These are phyloP conservation scores for Mucor irregularis DNA, from an alignment of 371 early-diverging fungal genomes.

Conservation along the genomic window DNA sequence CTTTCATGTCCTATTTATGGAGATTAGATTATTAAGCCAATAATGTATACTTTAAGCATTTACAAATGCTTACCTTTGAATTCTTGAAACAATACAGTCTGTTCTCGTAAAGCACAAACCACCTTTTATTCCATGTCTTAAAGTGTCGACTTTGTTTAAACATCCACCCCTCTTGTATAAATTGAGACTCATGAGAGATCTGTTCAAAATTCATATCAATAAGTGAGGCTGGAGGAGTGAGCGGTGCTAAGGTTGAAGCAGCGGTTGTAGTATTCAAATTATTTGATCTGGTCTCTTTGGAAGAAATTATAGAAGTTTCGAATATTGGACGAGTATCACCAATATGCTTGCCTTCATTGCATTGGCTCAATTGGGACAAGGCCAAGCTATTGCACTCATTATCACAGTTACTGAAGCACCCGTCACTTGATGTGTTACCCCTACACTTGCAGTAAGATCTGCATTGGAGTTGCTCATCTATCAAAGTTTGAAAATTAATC, in stretches of 20 bases:
- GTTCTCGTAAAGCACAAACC: conserved; percentile 64
- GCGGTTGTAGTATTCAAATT: not conserved
- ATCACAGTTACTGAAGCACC: not conserved
- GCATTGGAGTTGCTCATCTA: too few species aligned
- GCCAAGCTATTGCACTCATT: not conserved
- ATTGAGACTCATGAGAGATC: too few species aligned
- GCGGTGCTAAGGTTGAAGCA: too few species aligned
- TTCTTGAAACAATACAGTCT: conserved; percentile 63
- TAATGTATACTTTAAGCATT: not conserved
- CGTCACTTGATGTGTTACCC: too few species aligned
- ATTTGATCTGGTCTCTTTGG: too few species aligned
- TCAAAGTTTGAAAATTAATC: not conserved
- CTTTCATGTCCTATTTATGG: conserved; percentile 46
- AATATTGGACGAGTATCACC: too few species aligned
- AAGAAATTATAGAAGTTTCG: too few species aligned
- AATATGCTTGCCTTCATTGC: too few species aligned
- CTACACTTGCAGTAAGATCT: too few species aligned
- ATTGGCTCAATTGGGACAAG: too few species aligned
- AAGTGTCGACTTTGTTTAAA: conserved; percentile 65
- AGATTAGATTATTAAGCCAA: conserved; percentile 39
- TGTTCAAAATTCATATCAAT: too few species aligned
- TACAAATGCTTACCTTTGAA: conserved; percentile 42
- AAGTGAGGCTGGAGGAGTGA: not conserved
- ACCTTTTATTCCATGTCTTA: conserved; percentile 67
- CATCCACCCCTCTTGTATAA: conserved; percentile 63